Percentiles rank a stretch among this genome's conserved stretches.
These are phyloP conservation scores for Byssoonygena ceratinophila DNA, from an alignment of 2,329 filamentous ascomycete genomes.

Conservation along the genomic window DNA sequence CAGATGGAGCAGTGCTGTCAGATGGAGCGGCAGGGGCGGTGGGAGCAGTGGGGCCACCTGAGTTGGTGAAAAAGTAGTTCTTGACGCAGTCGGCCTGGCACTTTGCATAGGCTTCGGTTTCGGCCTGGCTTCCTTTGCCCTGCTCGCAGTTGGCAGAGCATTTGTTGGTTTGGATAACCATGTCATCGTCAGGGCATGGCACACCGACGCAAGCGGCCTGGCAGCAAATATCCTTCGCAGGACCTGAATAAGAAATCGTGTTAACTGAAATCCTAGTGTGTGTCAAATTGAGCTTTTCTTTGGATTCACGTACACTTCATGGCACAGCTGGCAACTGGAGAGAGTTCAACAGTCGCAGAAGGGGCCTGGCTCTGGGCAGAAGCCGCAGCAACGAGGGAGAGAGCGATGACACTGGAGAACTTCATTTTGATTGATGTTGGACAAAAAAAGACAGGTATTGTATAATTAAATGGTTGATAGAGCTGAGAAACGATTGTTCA, in stretches of 20 bases:
- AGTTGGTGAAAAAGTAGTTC: slow-evolving; percentile 38
- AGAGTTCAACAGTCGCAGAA: slow-evolving; percentile 24
- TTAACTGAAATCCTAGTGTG: not conserved
- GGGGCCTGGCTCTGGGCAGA: slow-evolving; percentile 33
- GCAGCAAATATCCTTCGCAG: slow-evolving; percentile 40
- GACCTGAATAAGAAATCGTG: slow-evolving; percentile 25
- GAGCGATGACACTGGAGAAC: slow-evolving; percentile 34
- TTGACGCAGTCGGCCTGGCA: slow-evolving; percentile 43
- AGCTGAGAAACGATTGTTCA: not conserved
- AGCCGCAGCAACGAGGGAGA: slow-evolving; percentile 38
- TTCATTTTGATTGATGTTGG: slow-evolving; percentile 26
- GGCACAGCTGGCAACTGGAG: slow-evolving; percentile 28
- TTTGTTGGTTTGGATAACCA: slow-evolving; percentile 42
- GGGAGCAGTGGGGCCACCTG: slow-evolving; percentile 8
- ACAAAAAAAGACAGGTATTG: not conserved
- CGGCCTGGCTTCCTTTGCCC: slow-evolving; percentile 40
- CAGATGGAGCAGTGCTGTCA: slow-evolving; percentile 16
- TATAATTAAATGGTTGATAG: slow-evolving; percentile 8
- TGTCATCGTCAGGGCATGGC: slow-evolving; percentile 42
- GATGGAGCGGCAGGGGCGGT: not conserved
- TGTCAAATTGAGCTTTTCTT: not conserved
- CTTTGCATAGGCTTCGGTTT: slow-evolving; percentile 37
- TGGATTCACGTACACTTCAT: slow-evolving; percentile 27
- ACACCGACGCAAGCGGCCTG: slow-evolving; percentile 42
- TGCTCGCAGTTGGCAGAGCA: slow-evolving; percentile 46